Base-by-base conservation (phyloP, 352 stramenopile species). In the Pythium guiyangense region DNA sequence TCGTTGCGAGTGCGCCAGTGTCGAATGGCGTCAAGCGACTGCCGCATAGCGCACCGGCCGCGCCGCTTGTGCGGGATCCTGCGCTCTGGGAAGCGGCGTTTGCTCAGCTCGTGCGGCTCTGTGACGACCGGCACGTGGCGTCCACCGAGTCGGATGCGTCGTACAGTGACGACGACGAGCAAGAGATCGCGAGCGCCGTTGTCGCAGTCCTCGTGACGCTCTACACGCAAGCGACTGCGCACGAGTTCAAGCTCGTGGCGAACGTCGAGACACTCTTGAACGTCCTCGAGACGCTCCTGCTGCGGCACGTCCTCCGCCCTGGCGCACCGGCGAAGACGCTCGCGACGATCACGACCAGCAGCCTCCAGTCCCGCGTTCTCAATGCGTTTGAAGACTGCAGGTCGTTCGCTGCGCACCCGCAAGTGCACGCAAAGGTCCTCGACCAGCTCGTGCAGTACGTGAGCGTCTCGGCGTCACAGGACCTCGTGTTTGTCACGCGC, bases 301-400 rank as follows among this genome's bases (percentile, higher is more conserved):
- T 71, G n/a, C 79, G 75, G 10, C 84, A 92, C 56, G 81, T 92
- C 11, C 63, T 92, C 25, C 64, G 54, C 2, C 69, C 69, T 22
- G 52, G 55, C 18, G 54, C 59, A 10, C 53, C 63, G 20, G 66
- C 51, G 3, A 76, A 74, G 55, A 57, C 64, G 10, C 60, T 81
- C 29, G 74, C 74, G 10, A 89, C 84, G 49, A 77, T 92, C 44
- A 88, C 78, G 17, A 89, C 74, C n/a, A 92, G 88, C 60, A 92
- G 80, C 26, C 69, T 94, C 12, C 82, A 91, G 62, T 90, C 82
- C 2, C 77, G 84, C 9, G 81, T 94, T 15, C 66, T 94, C 12
- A 92, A 94, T 31, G 81, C 79, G 3, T 94, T 90, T 42, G 85
- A 94, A 67, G 85, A 92, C 35, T 94, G 83, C 49, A 70, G 63